These are phyloP conservation scores for Coniferiporia weirii DNA, from an alignment of 1,284 basidiomycete genomes.

Conservation along the genomic window DNA sequence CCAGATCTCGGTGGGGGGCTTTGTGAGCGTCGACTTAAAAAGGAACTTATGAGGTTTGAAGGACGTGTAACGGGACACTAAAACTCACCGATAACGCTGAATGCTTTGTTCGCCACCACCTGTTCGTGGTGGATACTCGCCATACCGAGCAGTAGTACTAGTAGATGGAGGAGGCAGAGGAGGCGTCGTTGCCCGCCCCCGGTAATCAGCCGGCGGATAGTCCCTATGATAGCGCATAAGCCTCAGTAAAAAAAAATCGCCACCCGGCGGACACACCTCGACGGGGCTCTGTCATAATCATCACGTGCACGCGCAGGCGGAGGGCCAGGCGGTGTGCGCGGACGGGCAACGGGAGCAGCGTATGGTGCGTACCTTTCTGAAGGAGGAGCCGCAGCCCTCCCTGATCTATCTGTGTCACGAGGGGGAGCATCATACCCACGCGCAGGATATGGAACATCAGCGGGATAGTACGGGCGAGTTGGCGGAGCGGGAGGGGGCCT, in stretches of 20 bases:
- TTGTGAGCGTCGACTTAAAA: slow-evolving; percentile 63
- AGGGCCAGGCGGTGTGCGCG: slow-evolving; percentile 30
- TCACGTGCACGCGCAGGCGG: slow-evolving; percentile 23
- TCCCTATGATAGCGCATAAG: slow-evolving; percentile 31
- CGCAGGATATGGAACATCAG: slow-evolving; percentile 21
- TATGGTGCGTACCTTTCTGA: slow-evolving; percentile 38
- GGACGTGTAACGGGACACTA: slow-evolving; percentile 12
- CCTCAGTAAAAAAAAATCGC: not conserved
- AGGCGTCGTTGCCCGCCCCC: slow-evolving; percentile 53
- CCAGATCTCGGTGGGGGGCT: slow-evolving; percentile 48
- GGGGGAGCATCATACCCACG: slow-evolving; percentile 26
- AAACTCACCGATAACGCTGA: slow-evolving; percentile 48
- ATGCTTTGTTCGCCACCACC: slow-evolving; percentile 31
- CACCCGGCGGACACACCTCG: slow-evolving; percentile 37
- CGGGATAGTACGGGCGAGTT: slow-evolving; percentile 37
- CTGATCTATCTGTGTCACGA: slow-evolving; percentile 24
- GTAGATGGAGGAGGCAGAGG: slow-evolving; percentile 21
- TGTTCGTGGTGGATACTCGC: slow-evolving; percentile 50
- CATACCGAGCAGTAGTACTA: slow-evolving; percentile 38
- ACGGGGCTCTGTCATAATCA: slow-evolving; percentile 29
- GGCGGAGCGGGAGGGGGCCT: slow-evolving; percentile 37
- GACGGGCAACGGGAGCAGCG: slow-evolving; percentile 43
- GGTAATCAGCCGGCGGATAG: slow-evolving; percentile 41
- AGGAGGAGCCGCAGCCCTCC: slow-evolving; percentile 28
- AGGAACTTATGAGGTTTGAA: not conserved